Base-by-base conservation (phyloP, 768 basidiomycete genomes). In the Saitozyma sp. region DNA sequence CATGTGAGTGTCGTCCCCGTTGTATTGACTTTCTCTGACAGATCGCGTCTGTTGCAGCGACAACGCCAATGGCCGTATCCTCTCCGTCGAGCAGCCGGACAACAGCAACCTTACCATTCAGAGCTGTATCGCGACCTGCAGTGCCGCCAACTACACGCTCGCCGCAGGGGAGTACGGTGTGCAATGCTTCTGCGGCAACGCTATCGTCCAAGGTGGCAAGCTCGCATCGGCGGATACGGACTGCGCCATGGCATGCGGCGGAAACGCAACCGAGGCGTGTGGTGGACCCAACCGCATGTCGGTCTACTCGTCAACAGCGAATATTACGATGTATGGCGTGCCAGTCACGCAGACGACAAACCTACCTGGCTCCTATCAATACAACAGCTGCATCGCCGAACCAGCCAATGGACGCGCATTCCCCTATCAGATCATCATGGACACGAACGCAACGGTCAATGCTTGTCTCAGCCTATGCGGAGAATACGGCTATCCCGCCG, bases 191-290 rank as follows among this genome's bases (percentile, higher is more conserved):
- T 71, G 70, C 49, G 73, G 68, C 3, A 59, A 64, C 17, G 17
- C 59, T 6, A 56, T 74, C 10, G 64, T 52, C 46, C 61, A 65
- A 63, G 66, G 66, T 29, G 68, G 67, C 17, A 52, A 54, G 6
- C 39, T 65, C 17, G n/a, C n/a, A n/a, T 45, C 62, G 17, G 38
- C 52, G 7, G 52, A 61, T 14, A 66, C 68, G 6, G 58, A 66
- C 39, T 70, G 70, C 49, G 45, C 60, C 59, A 75, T 75, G 72
- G 50, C 69, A 11, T 78, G 76, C 56, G 56, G 58, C 10, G 76
- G 76, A 37, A 57, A 67, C 54, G 50, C 68, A 14, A 50, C 48
- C 20, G 64, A 69, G 53, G 68, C 41, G 29, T 73, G 71, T 51
- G 71, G 71, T 56, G 71, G 68, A 9, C 64, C 63, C 50, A 68